phyloP scores from a whole-genome alignment of 805 yeast genomes.

The Cyberlindnera mycetangii region DNA sequence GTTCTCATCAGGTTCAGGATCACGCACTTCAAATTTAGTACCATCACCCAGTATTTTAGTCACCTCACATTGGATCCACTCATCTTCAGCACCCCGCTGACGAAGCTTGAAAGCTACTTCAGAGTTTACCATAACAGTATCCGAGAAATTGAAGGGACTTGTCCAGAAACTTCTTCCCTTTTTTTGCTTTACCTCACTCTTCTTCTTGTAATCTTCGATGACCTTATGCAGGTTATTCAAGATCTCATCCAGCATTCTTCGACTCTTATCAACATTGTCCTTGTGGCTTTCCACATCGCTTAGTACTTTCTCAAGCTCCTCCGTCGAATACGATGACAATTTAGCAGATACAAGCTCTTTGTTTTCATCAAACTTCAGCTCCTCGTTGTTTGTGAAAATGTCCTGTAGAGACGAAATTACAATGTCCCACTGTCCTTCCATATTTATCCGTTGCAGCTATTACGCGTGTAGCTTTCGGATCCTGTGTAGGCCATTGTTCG shows the following conservation, averaged over 20 bases:
- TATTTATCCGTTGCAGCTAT: conserved; percentile 13
- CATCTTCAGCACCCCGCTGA: conserved; percentile 69
- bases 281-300: conserved; percentile 48
- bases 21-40: conserved; percentile 78
- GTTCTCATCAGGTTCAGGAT: conserved; percentile 95
- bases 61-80: conserved; percentile 96
- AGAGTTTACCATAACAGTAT: conserved; percentile 59
- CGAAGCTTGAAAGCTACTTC: conserved; percentile 85
- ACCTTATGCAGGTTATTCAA: conserved; percentile 46
- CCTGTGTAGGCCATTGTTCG: too few relatives aligned
- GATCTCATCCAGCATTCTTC: conserved; percentile 40
- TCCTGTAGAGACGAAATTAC: conserved; percentile 67
- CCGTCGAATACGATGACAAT: conserved; percentile 33
- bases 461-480: too few relatives aligned
- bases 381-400: conserved; percentile 59
- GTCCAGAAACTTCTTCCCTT: conserved; percentile 34
- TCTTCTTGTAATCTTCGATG: conserved; percentile 32
- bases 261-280: conserved; percentile 54
- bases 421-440: conserved; percentile 68
- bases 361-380: conserved; percentile 45
- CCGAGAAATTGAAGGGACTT: conserved; percentile 58
- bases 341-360: conserved; percentile 28
- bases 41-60: conserved; percentile 75
- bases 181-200: conserved; percentile 24
- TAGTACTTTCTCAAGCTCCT: conserved; percentile 38